phyloP scores from a whole-genome alignment of 129 eudicot genomes.

The Ambrosia trifida region DNA sequence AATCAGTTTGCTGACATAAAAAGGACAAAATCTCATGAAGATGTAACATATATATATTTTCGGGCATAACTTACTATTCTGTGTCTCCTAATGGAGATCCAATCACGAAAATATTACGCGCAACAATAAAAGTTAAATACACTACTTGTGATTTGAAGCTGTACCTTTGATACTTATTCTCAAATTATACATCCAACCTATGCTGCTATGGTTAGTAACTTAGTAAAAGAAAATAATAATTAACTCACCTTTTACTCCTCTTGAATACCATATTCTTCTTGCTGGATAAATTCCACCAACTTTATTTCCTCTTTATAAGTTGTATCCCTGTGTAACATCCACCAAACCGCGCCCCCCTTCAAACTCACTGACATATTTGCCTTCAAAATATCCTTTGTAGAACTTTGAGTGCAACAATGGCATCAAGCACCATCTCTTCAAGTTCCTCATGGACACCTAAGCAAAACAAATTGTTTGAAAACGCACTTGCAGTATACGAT shows the following conservation, averaged over 20 bases:
- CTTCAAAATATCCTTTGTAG: background rate
- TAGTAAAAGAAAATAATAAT: slow-evolving; percentile 26
- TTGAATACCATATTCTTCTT: slow-evolving; percentile 36
- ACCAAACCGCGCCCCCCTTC: slow-evolving; percentile 37
- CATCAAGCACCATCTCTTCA: slow-evolving; percentile 54
- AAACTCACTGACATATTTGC: background rate
- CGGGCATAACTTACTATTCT: slow-evolving; percentile 17
- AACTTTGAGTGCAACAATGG: slow-evolving; percentile 38
- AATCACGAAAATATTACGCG: background rate
- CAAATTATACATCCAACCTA: background rate
- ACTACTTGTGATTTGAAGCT: slow-evolving; percentile 8
- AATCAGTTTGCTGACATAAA: slow-evolving; percentile 3
- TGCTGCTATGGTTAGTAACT: slow-evolving; percentile 35
- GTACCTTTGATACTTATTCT: slow-evolving; percentile 31
- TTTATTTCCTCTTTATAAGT: slow-evolving; percentile 50
- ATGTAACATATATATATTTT: background rate
- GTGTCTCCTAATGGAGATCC: slow-evolving; percentile 20
- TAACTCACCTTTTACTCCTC: slow-evolving; percentile 29
- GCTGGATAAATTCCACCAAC: slow-evolving; percentile 46
- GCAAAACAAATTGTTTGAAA: slow-evolving; percentile 73
- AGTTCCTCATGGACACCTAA: slow-evolving; percentile 59
- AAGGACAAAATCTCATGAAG: slow-evolving; percentile 10
- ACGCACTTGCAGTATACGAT: slow-evolving; percentile 66
- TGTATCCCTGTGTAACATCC: slow-evolving; percentile 34
- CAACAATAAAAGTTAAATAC: slow-evolving; percentile 10